Conservation (phyloP, 257 asterid species). For the Orobanche coerulescens region DNA sequence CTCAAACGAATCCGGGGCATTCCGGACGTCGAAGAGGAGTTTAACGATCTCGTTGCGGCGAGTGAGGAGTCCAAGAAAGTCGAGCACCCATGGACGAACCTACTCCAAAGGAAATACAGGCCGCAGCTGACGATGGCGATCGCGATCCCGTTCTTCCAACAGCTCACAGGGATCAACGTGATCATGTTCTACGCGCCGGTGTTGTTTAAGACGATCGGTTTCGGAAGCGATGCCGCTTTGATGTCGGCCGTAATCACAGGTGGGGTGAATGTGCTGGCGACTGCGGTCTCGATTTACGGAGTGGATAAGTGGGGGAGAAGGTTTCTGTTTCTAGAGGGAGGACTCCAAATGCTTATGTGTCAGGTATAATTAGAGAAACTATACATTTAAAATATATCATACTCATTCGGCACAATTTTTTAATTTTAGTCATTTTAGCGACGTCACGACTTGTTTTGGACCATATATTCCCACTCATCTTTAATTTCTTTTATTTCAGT, state of each 20-base stretch:
- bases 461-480: too few relatives aligned
- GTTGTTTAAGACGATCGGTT: constrained; percentile 60
- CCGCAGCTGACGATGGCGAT: constrained; percentile 71
- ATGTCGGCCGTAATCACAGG: constrained; percentile 75
- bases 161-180: constrained; percentile 79
- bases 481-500: too few relatives aligned
- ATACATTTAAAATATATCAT: too few relatives aligned
- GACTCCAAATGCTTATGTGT: constrained; percentile 64
- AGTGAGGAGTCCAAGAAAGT: constrained; percentile 60
- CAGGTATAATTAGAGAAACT: too few relatives aligned
- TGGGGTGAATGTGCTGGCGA: constrained; percentile 55
- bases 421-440: too few relatives aligned
- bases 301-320: constrained; percentile 84
- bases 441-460: too few relatives aligned
- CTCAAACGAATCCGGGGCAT: constrained; percentile 57
- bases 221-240: constrained; percentile 47
- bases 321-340: constrained; percentile 66
- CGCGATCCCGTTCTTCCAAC: constrained; percentile 70
- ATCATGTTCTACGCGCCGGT: constrained; percentile 90
- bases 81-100: constrained; percentile 67
- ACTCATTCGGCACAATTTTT: too few relatives aligned
- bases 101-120: constrained; percentile 52
- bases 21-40: constrained; percentile 59
- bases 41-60: constrained; percentile 55
- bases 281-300: constrained; percentile 45